Evolutionary conservation across 768 basidiomycete genomes (phyloP), one percentile per base, ranked within the genome.

Genomic region (Suillus variegatus): DNA sequence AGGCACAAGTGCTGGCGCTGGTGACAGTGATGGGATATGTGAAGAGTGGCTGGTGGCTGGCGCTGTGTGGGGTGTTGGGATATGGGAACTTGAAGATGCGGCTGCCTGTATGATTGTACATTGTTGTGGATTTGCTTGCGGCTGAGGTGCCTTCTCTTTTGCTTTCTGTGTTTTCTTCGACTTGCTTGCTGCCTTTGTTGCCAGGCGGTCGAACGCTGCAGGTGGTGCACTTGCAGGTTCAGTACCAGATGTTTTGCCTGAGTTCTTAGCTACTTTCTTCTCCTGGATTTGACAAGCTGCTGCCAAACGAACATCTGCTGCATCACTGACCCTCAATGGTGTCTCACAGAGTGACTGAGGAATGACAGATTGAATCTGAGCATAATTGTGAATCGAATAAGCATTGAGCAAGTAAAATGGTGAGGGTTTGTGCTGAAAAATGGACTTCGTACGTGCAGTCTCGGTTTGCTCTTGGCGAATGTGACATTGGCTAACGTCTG

Each of bases 341-440:
- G 62, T 32, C 38, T 61, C n/a, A 4, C 32, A 4, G 22, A 62
- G 62, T 8, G 22, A 35, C 35, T 35, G 35, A 44, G 61, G 44
- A 14, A 62, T 49, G n/a, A 62, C 61, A 35, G 44, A 62, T n/a
- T 49, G 61, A 12, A 62, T 62, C 6, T 62, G 61, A 25, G 65
- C 49, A 22, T 62, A 62, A 49, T 62, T 62, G 41, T 62, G 61
- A 46, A 62, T 62, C 0, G 9, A 46, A 46, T 46, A 46, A 3
- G 44, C 9, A n/a, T 46, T 46, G 44, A 46, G 44, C 0, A 32
- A 9, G 38, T 64, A 54, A 28, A 12, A 43, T 4, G 32, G 44
- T 2, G 49, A 46, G 47, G 62, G 6, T 32, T 63, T 16, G 49
- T 63, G 62, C 35, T 52, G 46, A 20, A 63, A 7, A n/a, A 51